Base-by-base conservation (phyloP, 257 asterid species). In the Nicotiana obtusifolia region DNA sequence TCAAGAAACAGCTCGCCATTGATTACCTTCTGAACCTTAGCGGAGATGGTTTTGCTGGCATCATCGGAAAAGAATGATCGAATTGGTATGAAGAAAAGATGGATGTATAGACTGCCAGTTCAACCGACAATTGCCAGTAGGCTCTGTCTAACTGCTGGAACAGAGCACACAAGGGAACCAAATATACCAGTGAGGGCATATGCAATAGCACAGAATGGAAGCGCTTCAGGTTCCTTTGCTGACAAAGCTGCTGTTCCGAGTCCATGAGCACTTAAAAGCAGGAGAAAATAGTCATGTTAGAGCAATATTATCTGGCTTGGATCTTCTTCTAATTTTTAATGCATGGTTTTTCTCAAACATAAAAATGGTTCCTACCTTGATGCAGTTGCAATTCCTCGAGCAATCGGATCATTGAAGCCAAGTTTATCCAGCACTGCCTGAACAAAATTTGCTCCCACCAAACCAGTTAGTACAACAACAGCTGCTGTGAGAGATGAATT, bases 221-320 rank as follows among this genome's bases (percentile, higher is more conserved):
- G 99, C 69, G 99, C 99, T 90, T 94, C 99, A 0, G 99, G 99
- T 87, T 95, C 98, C 87, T 94, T 95, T 0, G 99, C 99, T 47
- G 99, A 95, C 76, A 95, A 84, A 78, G 98, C 99, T 80, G 99
- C 99, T 16, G 99, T 95, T 87, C 99, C 98, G 81, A 95, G 83
- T 62, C 99, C 99, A 68, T 95, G 99, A 5, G 99, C 99, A 84
- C 99, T 95, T 90, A 31, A 26, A 41, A 81, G 75, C 22, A 52
- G 10, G 30, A 59, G 76, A 78, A 26, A 30, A 41, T 30, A 73
- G 7, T 24, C 62, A 75, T 15, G 1, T 52, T 78, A 60, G 24
- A 20, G 22, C 22, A 78, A 77, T 19, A 31, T n/a, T 31, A 57
- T 78, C 5, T 11, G 61, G 26, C 41, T 0, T 60, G 53, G 41